Conservation (phyloP, 495 filamentous ascomycete genomes). For the Penicillium subrubescens region DNA sequence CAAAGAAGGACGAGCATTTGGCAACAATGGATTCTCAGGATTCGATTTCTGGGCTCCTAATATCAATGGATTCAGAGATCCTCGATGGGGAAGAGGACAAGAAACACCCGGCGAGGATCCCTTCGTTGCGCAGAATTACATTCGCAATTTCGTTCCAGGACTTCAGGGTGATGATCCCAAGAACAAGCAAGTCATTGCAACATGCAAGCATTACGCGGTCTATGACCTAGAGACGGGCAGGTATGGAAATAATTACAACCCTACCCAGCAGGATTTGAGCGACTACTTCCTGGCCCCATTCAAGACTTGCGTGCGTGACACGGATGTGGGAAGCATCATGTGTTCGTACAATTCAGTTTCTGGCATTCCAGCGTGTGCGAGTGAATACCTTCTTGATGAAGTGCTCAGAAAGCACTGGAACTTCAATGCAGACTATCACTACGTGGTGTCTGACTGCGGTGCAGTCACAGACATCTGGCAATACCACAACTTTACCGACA, state of each 20-base stretch:
- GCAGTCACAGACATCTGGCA: slow-evolving; percentile 52
- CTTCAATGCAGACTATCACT: slow-evolving; percentile 47
- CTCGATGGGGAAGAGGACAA: slow-evolving; percentile 56
- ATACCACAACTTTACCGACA: slow-evolving; percentile 50
- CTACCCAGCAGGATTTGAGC: slow-evolving; percentile 49
- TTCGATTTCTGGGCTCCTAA: slow-evolving; percentile 15
- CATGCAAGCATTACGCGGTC: slow-evolving; percentile 61
- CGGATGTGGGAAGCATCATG: slow-evolving; percentile 55
- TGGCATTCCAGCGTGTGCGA: slow-evolving; percentile 55
- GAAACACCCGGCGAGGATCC: slow-evolving; percentile 63
- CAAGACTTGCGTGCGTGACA: slow-evolving; percentile 50
- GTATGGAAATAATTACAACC: slow-evolving; percentile 51
- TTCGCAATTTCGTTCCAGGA: slow-evolving; percentile 52
- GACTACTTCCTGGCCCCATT: slow-evolving; percentile 58
- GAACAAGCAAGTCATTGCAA: slow-evolving; percentile 55
- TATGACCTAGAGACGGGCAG: slow-evolving; percentile 60
- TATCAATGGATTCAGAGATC: slow-evolving; percentile 48
- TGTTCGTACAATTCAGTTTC: slow-evolving; percentile 59
- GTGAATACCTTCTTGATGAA: slow-evolving; percentile 51
- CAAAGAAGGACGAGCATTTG: slow-evolving; percentile 11
- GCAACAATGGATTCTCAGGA: slow-evolving; percentile 8
- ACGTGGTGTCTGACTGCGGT: slow-evolving; percentile 55
- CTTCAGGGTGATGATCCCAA: slow-evolving; percentile 48
- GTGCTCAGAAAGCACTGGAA: slow-evolving; percentile 55
- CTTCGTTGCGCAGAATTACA: slow-evolving; percentile 53